Evolutionary conservation across 2,329 filamentous ascomycete genomes (phyloP).

Genomic region (Talaromyces sp.): DNA sequence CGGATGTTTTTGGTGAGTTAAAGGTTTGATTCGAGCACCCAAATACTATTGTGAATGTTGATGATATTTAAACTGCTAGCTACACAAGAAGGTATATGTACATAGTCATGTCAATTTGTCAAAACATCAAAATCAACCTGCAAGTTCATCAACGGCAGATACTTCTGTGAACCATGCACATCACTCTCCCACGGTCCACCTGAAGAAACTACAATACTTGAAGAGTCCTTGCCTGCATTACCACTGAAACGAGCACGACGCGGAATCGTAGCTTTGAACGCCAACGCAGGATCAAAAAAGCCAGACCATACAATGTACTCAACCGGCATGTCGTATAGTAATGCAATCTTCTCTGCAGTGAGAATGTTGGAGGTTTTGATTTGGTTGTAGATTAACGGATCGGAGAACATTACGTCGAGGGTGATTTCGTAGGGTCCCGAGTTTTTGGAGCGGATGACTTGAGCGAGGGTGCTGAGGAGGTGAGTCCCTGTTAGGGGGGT

Average conservation of each 20-base stretch:
- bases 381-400: background rate
- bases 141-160: background rate
- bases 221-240: background rate
- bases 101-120: background rate
- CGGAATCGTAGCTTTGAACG: conserved; percentile 16
- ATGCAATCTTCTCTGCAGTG: background rate
- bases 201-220: background rate
- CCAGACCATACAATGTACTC: conserved; percentile 4
- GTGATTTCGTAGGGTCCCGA: conserved; percentile 9
- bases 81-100: background rate
- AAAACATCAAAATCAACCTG: background rate
- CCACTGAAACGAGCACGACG: background rate
- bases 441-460: conserved; percentile 9
- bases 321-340: background rate
- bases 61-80: background rate
- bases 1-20: conserved; percentile 45
- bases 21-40: background rate
- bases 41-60: background rate
- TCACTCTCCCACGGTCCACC: background rate
- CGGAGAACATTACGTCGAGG: conserved; percentile 8
- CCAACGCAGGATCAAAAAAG: conserved; percentile 13
- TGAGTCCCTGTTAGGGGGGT: background rate
- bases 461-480: background rate
- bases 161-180: background rate
- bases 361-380: conserved; percentile 11